Evolutionary conservation across 768 basidiomycete species (phyloP).

Genomic region (Hemileccinum impolitum): DNA sequence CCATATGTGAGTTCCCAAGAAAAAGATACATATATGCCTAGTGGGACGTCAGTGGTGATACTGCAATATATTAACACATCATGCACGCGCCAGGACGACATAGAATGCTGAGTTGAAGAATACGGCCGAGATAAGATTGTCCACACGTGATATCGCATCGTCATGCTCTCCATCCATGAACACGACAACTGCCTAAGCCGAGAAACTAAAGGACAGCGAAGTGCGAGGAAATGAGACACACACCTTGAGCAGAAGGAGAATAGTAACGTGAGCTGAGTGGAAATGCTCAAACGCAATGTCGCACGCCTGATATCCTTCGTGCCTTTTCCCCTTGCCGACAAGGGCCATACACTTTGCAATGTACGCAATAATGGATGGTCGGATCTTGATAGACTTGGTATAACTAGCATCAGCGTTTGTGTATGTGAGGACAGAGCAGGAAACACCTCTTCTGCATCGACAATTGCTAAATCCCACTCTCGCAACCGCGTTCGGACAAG

Average conservation of each 20-base stretch:
- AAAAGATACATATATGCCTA: constrained; percentile 12
- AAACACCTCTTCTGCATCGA: not conserved
- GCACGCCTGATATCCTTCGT: not conserved
- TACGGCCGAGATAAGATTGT: not conserved
- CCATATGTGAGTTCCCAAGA: not conserved
- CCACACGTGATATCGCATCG: not conserved
- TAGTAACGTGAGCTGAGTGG: not conserved
- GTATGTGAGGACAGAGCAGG: not conserved
- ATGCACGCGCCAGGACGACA: not conserved
- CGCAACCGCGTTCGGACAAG: not conserved
- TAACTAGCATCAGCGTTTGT: not conserved
- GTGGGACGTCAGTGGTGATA: not conserved
- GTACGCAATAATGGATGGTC: not conserved
- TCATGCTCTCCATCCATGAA: not conserved
- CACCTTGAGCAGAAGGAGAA: constrained; percentile 1
- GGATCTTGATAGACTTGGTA: not conserved
- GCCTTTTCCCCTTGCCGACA: not conserved
- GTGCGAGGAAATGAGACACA: not conserved
- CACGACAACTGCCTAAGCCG: not conserved
- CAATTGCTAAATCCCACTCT: not conserved
- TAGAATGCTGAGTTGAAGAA: not conserved
- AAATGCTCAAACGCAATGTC: constrained; percentile 1
- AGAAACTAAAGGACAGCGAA: not conserved
- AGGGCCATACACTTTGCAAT: not conserved
- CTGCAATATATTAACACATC: no score